Base-by-base conservation (phyloP, 2,329 filamentous ascomycete genomes). In the Coleophoma cylindrospora region DNA sequence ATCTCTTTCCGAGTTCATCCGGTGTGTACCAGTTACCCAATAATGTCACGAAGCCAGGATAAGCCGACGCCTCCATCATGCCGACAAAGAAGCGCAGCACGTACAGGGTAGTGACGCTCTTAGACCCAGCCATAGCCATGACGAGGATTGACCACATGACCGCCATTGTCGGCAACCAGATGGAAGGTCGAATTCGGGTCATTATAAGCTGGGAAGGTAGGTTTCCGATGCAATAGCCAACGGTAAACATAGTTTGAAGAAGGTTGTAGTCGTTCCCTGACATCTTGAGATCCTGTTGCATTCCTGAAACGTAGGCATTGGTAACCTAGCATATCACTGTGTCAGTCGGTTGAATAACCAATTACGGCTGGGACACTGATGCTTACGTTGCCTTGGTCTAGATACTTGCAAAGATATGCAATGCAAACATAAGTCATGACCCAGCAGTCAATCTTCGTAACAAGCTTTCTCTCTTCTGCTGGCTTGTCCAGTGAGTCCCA, bases 1-100 rank as follows among this genome's bases (percentile, higher is more conserved):
- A 76, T 11, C 80, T 71, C 61, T 82, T 83, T 4, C 76, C 79
- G 0, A 83, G 73, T 61, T 82, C 79, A 27, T 69, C 14, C n/a
- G 36, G 47, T n/a, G 47, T 34, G 22, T 48, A 82, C 79, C 79
- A 82, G 0, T 72, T 74, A 2, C 79, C 77, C 1, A 81, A 67
- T 50, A 81, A 73, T 54, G 79, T 80, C 54, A 80, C 76, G 0
- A 75, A 69, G 15, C 74, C 75, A 11, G 76, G 73, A 50, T 80
- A 82, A 1, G 74, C 78, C 13, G 72, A 75, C 0, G 74, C 70
- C 63, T 82, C 78, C 45, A 73, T 71, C 32, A 81, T 19, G 70
- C 70, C 70, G 27, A 70, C 59, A 43, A 65, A 65, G 44, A 68
- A 68, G 0, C 67, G 61, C 12, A 63, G 64, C 33, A 59, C 63